Conservation (phyloP, 306 rosid genomes). For the Adenanthera pavonina region DNA sequence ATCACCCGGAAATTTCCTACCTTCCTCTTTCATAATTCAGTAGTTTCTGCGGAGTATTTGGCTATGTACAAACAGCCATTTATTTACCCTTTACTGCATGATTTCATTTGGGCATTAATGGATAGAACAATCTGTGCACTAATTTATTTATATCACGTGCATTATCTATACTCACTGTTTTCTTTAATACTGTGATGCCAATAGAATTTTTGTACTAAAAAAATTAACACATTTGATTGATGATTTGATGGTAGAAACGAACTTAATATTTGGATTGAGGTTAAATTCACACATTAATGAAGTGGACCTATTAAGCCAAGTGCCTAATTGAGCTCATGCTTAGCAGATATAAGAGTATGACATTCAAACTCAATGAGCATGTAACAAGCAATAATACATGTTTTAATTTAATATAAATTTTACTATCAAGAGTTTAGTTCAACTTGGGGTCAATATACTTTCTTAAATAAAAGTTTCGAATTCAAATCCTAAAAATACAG, state of each 20-base stretch:
- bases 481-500: too few species aligned
- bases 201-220: not conserved
- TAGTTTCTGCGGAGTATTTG: constrained; percentile 34
- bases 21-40: not conserved
- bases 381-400: too few species aligned
- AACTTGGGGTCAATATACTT: too few species aligned
- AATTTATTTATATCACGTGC: not conserved
- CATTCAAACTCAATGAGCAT: not conserved
- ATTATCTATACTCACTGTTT: not conserved
- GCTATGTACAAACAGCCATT: not conserved
- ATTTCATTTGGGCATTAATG: constrained; percentile 9
- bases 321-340: not conserved
- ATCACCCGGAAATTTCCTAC: constrained; percentile 46
- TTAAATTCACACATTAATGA: not conserved
- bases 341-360: not conserved
- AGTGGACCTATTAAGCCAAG: not conserved
- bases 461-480: too few species aligned
- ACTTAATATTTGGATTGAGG: not conserved
- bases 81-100: constrained; percentile 8
- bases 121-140: not conserved
- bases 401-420: too few species aligned
- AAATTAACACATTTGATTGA: too few species aligned
- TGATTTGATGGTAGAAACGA: too few species aligned
- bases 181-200: not conserved
- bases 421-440: too few species aligned